Conservation (phyloP, 495 filamentous ascomycete genomes). For the Hypoxylon crocopeplum region DNA sequence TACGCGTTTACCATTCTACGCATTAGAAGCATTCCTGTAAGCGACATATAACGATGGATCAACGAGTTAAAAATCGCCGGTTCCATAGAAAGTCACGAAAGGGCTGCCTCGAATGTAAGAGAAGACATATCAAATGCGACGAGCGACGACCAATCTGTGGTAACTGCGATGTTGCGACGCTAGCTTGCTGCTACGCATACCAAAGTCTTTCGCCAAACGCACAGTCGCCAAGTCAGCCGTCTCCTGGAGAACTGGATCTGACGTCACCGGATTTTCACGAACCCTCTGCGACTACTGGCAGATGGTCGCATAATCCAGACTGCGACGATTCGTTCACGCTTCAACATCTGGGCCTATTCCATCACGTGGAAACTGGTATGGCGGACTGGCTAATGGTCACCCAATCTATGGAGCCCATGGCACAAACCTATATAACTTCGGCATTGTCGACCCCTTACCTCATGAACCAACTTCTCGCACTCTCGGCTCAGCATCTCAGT, state of each 20-base stretch:
- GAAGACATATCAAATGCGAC: slow-evolving; percentile 47
- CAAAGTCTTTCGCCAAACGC: neutral
- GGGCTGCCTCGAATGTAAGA: slow-evolving; percentile 50
- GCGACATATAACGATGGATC: neutral
- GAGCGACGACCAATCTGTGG: slow-evolving; percentile 14
- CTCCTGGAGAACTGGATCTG: neutral
- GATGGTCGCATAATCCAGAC: neutral
- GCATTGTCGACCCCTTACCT: slow-evolving; percentile 35
- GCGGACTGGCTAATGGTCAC: neutral
- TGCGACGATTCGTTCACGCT: neutral
- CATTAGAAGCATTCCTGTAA: too few relatives aligned
- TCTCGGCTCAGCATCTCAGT: slow-evolving; percentile 52
- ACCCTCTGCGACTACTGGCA: neutral
- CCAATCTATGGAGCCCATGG: neutral
- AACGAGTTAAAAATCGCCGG: slow-evolving; percentile 10
- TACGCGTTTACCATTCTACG: too few relatives aligned
- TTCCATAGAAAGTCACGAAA: slow-evolving; percentile 50
- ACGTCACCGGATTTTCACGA: neutral
- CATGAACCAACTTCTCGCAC: slow-evolving; percentile 51
- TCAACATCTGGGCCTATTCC: neutral
- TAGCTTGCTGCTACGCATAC: neutral
- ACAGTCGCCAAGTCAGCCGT: neutral
- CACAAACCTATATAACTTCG: neutral
- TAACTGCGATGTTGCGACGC: slow-evolving; percentile 15
- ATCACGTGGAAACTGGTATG: neutral